Evolutionary conservation across 73 alveolate species (phyloP).

Genomic region (Paramecium caudatum): DNA sequence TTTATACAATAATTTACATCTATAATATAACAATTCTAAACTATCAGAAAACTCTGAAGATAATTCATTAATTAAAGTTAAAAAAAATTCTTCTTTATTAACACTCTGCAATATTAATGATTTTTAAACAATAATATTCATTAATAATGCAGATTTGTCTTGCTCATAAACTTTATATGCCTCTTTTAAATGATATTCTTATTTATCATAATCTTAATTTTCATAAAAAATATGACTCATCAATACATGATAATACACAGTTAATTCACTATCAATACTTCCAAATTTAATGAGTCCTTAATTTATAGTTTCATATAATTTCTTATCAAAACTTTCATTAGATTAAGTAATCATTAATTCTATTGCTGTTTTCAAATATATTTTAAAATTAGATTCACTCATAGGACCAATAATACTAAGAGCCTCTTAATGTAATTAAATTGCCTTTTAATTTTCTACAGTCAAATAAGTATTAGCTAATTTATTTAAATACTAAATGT

Average conservation of each 20-base stretch:
- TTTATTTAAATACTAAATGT: not conserved
- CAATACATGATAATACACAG: slow-evolving; percentile 26
- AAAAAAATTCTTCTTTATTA: not conserved
- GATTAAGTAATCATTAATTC: slow-evolving; percentile 5
- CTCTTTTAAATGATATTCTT: slow-evolving; percentile 10
- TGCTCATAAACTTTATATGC: not conserved
- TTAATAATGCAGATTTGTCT: slow-evolving; percentile 18
- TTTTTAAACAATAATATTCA: not conserved
- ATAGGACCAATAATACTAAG: not conserved
- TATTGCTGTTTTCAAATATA: slow-evolving; percentile 40
- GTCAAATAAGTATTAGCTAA: slow-evolving; percentile 20
- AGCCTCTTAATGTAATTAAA: slow-evolving; percentile 2
- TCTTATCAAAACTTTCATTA: not conserved
- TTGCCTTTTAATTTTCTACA: not conserved
- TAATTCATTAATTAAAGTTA: not conserved
- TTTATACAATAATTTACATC: not conserved
- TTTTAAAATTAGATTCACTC: slow-evolving; percentile 24
- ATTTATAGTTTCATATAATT: slow-evolving; percentile 18
- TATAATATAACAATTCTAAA: slow-evolving; percentile 2
- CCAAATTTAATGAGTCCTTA: not conserved
- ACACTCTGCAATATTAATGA: slow-evolving; percentile 8
- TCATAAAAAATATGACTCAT: slow-evolving; percentile 44
- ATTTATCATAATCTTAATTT: not conserved
- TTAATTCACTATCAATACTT: slow-evolving; percentile 1
- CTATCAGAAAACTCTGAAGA: not conserved